phyloP scores from a whole-genome alignment of 2,329 filamentous ascomycete species.

The Calonectria pseudoturangicola region DNA sequence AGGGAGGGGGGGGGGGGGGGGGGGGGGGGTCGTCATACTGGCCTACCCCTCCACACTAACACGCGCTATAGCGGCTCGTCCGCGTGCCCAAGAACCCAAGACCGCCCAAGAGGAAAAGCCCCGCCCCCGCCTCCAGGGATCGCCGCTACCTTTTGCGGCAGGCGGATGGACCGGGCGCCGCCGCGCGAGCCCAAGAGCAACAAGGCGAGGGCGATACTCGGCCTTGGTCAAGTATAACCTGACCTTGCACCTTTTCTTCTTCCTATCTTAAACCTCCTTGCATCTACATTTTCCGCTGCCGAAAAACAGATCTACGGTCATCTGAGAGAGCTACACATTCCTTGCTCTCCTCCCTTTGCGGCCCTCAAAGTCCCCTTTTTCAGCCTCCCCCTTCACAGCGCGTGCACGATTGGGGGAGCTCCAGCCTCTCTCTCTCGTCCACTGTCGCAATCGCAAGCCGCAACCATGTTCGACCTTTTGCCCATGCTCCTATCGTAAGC shows the following conservation, averaged over 20 bases:
- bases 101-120: conserved; percentile 16
- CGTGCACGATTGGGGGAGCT: conserved; percentile 15
- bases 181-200: conserved; percentile 32
- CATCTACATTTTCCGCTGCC: conserved; percentile 21
- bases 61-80: conserved; percentile 27
- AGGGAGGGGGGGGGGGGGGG: conserved; percentile 14
- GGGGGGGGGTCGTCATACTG: conserved; percentile 26
- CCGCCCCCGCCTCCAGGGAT: conserved; percentile 35
- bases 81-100: conserved; percentile 27
- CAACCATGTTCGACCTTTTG: conserved; percentile 84
- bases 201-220: conserved; percentile 4
- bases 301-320: background rate
- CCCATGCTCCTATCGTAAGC: conserved; percentile 86
- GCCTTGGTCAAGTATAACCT: conserved; percentile 11
- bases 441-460: conserved; percentile 24
- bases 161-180: conserved; percentile 49
- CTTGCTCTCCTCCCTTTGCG: background rate
- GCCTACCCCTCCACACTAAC: conserved; percentile 21
- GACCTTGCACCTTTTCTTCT: conserved; percentile 6
- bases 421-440: conserved; percentile 38
- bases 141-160: conserved; percentile 8
- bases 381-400: background rate
- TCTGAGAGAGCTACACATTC: background rate
- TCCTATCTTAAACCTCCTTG: conserved; percentile 10
- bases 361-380: background rate